Conservation (phyloP, 495 filamentous ascomycete genomes). For the Aspergillus leporis region DNA sequence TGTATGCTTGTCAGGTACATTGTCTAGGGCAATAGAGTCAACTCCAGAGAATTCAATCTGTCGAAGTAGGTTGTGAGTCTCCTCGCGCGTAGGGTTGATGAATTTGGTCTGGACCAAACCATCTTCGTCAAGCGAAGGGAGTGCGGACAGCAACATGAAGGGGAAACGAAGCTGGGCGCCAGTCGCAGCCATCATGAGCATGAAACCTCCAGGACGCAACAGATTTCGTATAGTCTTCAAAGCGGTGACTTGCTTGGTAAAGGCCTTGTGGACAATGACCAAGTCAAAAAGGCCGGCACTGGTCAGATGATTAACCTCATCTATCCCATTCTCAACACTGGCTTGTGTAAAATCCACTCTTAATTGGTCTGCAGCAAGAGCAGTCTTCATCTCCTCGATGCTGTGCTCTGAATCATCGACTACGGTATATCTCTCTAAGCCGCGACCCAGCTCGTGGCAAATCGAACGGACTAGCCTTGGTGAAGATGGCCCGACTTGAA, state of each 20-base stretch:
- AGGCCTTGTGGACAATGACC: background rate
- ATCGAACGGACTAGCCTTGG: background rate
- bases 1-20: background rate
- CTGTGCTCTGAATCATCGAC: background rate
- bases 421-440: background rate
- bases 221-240: background rate
- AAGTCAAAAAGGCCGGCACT: background rate
- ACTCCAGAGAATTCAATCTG: background rate
- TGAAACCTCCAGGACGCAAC: background rate
- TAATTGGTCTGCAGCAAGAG: background rate
- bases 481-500: slow-evolving; percentile 2
- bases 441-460: background rate
- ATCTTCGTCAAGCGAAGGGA: background rate
- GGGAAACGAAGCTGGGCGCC: background rate
- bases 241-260: background rate
- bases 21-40: background rate
- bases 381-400: background rate
- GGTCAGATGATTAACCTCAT: background rate
- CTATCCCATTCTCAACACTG: background rate
- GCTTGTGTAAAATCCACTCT: background rate
- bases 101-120: background rate
- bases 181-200: slow-evolving; percentile 2
- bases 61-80: background rate
- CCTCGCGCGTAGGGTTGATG: background rate
- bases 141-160: slow-evolving; percentile 11